phyloP scores from a whole-genome alignment of 2,329 filamentous ascomycete species.

The Diaporthe nobilis region DNA sequence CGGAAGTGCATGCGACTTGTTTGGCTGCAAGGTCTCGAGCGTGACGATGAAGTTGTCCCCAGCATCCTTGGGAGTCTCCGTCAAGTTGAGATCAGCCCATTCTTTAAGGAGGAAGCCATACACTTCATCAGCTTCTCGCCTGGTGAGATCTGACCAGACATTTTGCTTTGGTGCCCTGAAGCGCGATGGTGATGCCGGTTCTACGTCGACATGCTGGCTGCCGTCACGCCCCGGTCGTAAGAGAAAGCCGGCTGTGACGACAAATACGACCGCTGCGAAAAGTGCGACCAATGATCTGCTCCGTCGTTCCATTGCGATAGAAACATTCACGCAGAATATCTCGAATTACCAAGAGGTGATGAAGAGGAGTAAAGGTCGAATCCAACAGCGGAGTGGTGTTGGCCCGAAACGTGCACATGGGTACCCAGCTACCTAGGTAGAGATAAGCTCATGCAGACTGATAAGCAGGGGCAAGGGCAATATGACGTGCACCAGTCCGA shows the following conservation, averaged over 20 bases:
- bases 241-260: conserved; percentile 26
- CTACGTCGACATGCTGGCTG: background rate
- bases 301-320: conserved; percentile 27
- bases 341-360: background rate
- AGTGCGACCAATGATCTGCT: background rate
- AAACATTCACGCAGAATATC: no score
- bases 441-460: background rate
- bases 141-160: conserved; percentile 57
- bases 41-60: conserved; percentile 63
- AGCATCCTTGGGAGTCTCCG: conserved; percentile 52
- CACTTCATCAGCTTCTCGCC: conserved; percentile 58
- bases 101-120: conserved; percentile 58
- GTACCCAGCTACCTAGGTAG: no score
- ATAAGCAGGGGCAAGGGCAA: background rate
- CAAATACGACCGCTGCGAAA: conserved; percentile 9
- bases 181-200: background rate
- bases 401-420: background rate
- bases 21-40: conserved; percentile 62
- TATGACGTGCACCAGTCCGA: background rate
- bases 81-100: conserved; percentile 60
- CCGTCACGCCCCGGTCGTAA: background rate
- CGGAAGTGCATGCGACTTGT: conserved; percentile 61
- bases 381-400: background rate
- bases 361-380: background rate
- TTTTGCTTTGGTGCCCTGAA: conserved; percentile 56